Base-by-base conservation (phyloP, 2,329 filamentous ascomycete genomes). In the Colletotrichum coccodes region DNA sequence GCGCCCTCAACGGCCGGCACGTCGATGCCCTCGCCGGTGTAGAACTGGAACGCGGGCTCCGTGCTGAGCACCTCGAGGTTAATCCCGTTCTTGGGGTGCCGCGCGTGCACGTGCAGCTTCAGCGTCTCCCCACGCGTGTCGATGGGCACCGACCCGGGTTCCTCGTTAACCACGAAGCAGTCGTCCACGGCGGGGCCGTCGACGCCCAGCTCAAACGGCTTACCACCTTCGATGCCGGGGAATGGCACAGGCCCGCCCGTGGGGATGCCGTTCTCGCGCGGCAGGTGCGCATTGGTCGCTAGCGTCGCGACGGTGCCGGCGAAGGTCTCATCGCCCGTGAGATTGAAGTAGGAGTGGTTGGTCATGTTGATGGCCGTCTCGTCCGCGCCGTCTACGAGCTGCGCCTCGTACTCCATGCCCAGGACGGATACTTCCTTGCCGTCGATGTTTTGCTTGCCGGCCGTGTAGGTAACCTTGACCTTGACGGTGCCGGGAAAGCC, bases 41-140 rank as follows among this genome's bases (percentile, higher is more conserved):
- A 98, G 83, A 98, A 97, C 80, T 98, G 95, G 85, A 98, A 98
- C 0, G 94, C 93, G 0, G 96, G 96, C 84, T 98, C 95, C 0
- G 95, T 98, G 83, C 93, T 96, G 75, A 90, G 85, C 6, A 97
- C 92, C 80, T 98, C 93, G 57, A 98, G 89, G 78, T 97, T 92
- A 72, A 98, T 86, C 71, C 90, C 89, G 32, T 90, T 92, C 57
- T 84, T 85, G 6, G 94, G 89, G 79, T 98, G 94, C 79, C 87
- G 88, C 67, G 96, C 92, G 28, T 88, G 84, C 52, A 93, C 89
- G 52, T 95, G 88, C 68, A 87, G 89, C 65, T 84, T 86, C 44
- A 97, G 84, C 1, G 92, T 88, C 64, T 82, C 73, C 50, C 74
- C 71, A 71, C 92, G 89, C 12, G 92, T 93, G 79, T 94, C 92